Conservation (phyloP, 495 filamentous ascomycete genomes). For the Lophiotrema nucula region DNA sequence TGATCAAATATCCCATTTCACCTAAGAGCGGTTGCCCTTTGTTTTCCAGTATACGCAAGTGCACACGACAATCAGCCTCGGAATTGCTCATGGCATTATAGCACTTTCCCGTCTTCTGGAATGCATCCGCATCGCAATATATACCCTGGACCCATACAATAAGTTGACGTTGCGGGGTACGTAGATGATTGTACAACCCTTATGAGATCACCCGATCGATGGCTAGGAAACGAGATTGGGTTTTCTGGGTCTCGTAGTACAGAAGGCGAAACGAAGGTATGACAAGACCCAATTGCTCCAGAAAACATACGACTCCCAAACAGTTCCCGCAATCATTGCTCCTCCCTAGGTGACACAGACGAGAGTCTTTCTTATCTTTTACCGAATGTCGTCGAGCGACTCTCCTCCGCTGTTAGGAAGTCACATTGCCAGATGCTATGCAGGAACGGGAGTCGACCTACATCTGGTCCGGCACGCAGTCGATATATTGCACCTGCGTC, state of each 20-base stretch:
- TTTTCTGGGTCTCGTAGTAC: not conserved
- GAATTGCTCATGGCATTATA: not conserved
- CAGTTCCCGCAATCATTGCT: no score
- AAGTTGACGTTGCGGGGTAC: conserved; percentile 29
- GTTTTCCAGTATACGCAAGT: no score
- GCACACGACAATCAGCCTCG: not conserved
- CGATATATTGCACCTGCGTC: no score
- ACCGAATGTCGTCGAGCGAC: no score
- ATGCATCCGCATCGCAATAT: conserved; percentile 16
- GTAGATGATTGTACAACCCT: conserved; percentile 25
- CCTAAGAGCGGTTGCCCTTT: no score
- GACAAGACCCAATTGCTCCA: no score
- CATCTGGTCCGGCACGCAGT: no score
- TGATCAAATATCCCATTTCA: no score
- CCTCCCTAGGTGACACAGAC: not conserved
- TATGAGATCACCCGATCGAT: conserved; percentile 20
- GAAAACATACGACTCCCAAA: no score
- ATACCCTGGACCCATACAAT: conserved; percentile 22
- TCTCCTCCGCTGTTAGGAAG: no score
- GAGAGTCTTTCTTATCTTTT: not conserved
- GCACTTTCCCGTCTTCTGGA: conserved; percentile 23
- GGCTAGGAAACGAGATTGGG: not conserved
- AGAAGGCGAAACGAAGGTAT: no score
- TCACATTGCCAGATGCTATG: conserved; percentile 6
- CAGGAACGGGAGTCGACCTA: conserved; percentile 11